Percentiles rank a stretch among this genome's conserved stretches.
These are phyloP conservation scores for Xylariaceae sp. DNA, from an alignment of 2,329 filamentous ascomycete genomes.

Conservation along the genomic window DNA sequence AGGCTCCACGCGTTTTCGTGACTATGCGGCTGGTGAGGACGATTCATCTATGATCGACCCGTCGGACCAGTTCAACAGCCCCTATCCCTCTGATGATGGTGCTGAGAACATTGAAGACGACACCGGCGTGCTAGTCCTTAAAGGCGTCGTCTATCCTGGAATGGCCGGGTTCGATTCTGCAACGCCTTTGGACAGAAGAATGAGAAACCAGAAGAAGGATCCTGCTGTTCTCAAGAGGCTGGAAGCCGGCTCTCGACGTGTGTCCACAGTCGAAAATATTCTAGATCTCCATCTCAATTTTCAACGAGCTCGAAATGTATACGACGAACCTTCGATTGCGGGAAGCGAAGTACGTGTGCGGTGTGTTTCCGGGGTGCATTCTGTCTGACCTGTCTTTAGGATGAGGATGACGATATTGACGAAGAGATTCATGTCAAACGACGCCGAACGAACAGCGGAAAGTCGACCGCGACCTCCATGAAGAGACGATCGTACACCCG, in stretches of 20 bases:
- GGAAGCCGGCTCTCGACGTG: slow-evolving; percentile 59
- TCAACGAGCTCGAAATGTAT: slow-evolving; percentile 55
- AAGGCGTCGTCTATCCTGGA: slow-evolving; percentile 72
- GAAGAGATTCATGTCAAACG: slow-evolving; percentile 8
- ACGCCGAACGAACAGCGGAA: slow-evolving; percentile 13
- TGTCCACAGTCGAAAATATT: slow-evolving; percentile 64
- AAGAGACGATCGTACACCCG: slow-evolving; percentile 11
- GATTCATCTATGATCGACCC: slow-evolving; percentile 26
- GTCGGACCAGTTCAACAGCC: slow-evolving; percentile 29
- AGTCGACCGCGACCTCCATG: slow-evolving; percentile 10
- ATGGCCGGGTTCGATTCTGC: slow-evolving; percentile 83
- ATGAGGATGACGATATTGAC: slow-evolving; percentile 18
- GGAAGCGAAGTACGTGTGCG: slow-evolving; percentile 45
- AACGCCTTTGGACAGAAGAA: slow-evolving; percentile 68
- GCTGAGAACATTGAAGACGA: slow-evolving; percentile 29
- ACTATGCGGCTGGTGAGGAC: slow-evolving; percentile 19
- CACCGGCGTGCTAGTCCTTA: slow-evolving; percentile 43
- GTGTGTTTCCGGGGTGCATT: not conserved
- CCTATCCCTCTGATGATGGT: slow-evolving; percentile 26
- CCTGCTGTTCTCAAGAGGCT: slow-evolving; percentile 67
- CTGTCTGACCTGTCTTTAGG: slow-evolving; percentile 20
- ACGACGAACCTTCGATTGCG: slow-evolving; percentile 55
- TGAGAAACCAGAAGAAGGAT: slow-evolving; percentile 76
- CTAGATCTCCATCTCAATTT: slow-evolving; percentile 54
- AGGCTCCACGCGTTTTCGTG: slow-evolving; percentile 10